These are phyloP conservation scores for Phytophthora colocasiae DNA, from an alignment of 352 stramenopile genomes.

Conservation along the genomic window DNA sequence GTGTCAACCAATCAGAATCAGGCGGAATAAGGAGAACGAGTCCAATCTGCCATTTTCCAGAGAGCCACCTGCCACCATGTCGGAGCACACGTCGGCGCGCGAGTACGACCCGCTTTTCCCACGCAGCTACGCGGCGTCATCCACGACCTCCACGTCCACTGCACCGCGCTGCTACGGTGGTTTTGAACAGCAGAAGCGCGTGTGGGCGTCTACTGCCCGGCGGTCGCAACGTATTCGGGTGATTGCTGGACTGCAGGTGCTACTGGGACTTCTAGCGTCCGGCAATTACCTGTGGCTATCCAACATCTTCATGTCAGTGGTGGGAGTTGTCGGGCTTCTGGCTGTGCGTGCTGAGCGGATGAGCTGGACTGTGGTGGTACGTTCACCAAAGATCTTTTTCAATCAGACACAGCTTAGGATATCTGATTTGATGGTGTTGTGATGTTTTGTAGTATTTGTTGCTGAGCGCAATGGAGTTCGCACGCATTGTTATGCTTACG, in stretches of 20 bases:
- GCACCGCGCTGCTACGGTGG: slow-evolving; percentile 64
- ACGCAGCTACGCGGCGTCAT: slow-evolving; percentile 41
- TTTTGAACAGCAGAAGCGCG: slow-evolving; percentile 83
- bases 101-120: slow-evolving; percentile 51
- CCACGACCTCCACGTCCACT: slow-evolving; percentile 45
- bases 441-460: slow-evolving; percentile 61
- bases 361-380: slow-evolving; percentile 81
- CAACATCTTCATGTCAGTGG: slow-evolving; percentile 78
- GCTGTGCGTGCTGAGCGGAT: slow-evolving; percentile 80
- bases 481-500: slow-evolving; percentile 71
- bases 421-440: slow-evolving; percentile 26
- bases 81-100: slow-evolving; percentile 24
- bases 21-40: slow-evolving; percentile 10
- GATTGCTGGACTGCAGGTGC: slow-evolving; percentile 66
- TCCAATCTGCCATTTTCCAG: slow-evolving; percentile 3
- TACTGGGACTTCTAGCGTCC: slow-evolving; percentile 60
- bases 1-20: slow-evolving; percentile 1
- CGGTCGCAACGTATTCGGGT: slow-evolving; percentile 73
- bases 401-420: background rate
- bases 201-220: slow-evolving; percentile 66
- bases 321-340: slow-evolving; percentile 69
- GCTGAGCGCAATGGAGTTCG: slow-evolving; percentile 75
- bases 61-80: slow-evolving; percentile 16
- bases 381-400: slow-evolving; percentile 12
- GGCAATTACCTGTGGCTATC: slow-evolving; percentile 82